Evolutionary conservation across 495 filamentous ascomycete genomes (phyloP), one percentile per base, ranked within the genome.

Genomic region (Trichoderma orchidacearum): DNA sequence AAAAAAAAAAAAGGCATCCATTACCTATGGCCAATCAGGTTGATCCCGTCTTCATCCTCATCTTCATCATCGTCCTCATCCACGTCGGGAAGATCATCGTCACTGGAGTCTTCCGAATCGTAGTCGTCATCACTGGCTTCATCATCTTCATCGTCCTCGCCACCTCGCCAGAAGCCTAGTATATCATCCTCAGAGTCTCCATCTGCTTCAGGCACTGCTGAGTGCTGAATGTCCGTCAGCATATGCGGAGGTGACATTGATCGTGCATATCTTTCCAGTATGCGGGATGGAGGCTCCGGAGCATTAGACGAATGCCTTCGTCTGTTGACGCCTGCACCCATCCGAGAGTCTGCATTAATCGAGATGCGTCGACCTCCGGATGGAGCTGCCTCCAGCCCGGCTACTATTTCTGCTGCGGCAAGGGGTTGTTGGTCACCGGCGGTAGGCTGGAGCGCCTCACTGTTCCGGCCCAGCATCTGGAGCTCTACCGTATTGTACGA

Each of bases 401-500:
- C 27, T n/a, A n/a, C n/a, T n/a, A n/a, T n/a, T 31, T 55, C 53
- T 13, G 7, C 27, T 34, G 30, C 30, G 13, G 11, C n/a, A 5
- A 17, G 30, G 17, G 29, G 48, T 30, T n/a, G n/a, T n/a, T 21
- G 30, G 2, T 48, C 51, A 17, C 17, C 53, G 2, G n/a, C 28
- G 5, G 58, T 30, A 13, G 48, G 29, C 30, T 56, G 35, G 17
- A 45, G 32, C 0, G 21, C 57, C 28, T 61, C 59, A 15, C 60
- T 60, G 3, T 66, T 66, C 60, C 68, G 62, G 58, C 68, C 59
- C 27, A 70, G 57, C 28, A 92, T 75, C 50, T 81, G 78, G 48
- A 88, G 70, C 66, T 90, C 85, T 6, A 80, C 81, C 13, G 89
- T 95, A 65, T 95, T 94, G 64, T 90, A 93, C 5, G 86, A 90